A percentile compares a stretch with the other conserved stretches of the same genome.
Conservation (phyloP, 768 basidiomycete species). For the Postia placenta region DNA sequence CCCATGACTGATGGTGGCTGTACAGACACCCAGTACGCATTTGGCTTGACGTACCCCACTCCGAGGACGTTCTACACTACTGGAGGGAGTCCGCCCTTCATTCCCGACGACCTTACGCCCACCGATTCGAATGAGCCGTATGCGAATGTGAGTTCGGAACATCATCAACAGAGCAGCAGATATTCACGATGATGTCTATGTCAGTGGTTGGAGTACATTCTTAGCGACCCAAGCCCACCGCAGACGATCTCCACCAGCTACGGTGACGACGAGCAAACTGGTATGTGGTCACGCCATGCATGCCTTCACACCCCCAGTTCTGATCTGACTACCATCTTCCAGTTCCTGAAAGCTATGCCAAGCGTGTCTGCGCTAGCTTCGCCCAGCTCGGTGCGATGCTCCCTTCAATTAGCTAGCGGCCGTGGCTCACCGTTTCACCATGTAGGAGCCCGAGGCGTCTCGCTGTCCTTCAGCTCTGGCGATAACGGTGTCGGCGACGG, state of each 20-base stretch:
- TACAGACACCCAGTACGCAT: constrained; percentile 29
- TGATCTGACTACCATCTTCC: no score
- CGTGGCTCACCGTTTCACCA: no score
- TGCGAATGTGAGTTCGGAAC: constrained; percentile 40
- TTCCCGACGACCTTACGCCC: constrained; percentile 30
- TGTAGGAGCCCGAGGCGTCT: constrained; percentile 60
- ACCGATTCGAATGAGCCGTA: constrained; percentile 60
- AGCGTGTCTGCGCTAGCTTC: constrained; percentile 52
- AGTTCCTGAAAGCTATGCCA: constrained; percentile 58
- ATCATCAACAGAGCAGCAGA: no score
- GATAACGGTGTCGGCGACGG: constrained; percentile 70
- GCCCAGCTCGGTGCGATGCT: constrained; percentile 51
- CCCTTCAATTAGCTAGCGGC: no score
- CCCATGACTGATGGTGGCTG: no score
- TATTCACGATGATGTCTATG: no score
- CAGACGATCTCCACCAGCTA: constrained; percentile 60
- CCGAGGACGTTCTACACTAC: constrained; percentile 56
- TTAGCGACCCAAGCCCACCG: constrained; percentile 39
- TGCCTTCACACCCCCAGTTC: no score
- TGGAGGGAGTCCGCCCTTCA: constrained; percentile 61
- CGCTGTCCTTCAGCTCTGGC: constrained; percentile 60
- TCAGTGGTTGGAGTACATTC: constrained; percentile 50
- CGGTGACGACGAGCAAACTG: constrained; percentile 48
- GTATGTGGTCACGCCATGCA: no score
- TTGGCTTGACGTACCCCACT: constrained; percentile 40